A percentile compares a stretch with the other conserved stretches of the same genome.
Conservation (phyloP, 2,329 filamentous ascomycete species). For the Arthrobotrys conoides region DNA sequence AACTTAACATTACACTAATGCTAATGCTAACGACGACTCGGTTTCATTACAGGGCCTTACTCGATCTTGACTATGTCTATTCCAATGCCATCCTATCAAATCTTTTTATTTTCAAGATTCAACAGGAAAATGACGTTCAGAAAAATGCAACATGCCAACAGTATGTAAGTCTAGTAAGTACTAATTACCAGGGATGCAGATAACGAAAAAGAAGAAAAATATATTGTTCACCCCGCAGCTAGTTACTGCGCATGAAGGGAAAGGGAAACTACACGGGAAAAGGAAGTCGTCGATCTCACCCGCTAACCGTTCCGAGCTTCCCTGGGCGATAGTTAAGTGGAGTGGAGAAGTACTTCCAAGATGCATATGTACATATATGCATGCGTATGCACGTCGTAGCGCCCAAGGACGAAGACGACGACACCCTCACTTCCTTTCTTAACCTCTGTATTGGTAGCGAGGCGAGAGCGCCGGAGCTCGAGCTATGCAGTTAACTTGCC, state of each 20-base stretch:
- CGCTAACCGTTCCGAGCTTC: conserved; percentile 26
- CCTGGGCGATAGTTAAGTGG: conserved; percentile 2
- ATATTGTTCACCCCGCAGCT: background rate
- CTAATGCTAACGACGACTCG: background rate
- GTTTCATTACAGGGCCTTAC: no score
- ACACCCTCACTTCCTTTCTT: conserved; percentile 4
- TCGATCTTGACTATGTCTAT: no score
- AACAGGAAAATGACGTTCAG: background rate
- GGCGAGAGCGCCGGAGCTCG: conserved; percentile 59
- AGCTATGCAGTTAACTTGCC: conserved; percentile 1
- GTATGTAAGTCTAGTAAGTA: no score
- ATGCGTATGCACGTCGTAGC: conserved; percentile 45
- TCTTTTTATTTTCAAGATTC: background rate
- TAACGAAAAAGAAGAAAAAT: background rate
- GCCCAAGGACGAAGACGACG: conserved; percentile 35
- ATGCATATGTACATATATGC: conserved; percentile 27
- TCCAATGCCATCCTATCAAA: background rate
- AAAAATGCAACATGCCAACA: conserved; percentile 35
- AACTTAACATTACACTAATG: no score
- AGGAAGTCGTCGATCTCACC: conserved; percentile 17
- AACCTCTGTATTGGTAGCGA: conserved; percentile 54
- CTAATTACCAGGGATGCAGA: conserved; percentile 11
- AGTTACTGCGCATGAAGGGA: background rate
- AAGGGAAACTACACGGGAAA: conserved; percentile 14
- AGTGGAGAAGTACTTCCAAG: conserved; percentile 2